Evolutionary conservation across 2,329 filamentous ascomycete species (phyloP), one percentile per base, ranked within the genome.

Genomic region (Fusarium verrucosum): DNA sequence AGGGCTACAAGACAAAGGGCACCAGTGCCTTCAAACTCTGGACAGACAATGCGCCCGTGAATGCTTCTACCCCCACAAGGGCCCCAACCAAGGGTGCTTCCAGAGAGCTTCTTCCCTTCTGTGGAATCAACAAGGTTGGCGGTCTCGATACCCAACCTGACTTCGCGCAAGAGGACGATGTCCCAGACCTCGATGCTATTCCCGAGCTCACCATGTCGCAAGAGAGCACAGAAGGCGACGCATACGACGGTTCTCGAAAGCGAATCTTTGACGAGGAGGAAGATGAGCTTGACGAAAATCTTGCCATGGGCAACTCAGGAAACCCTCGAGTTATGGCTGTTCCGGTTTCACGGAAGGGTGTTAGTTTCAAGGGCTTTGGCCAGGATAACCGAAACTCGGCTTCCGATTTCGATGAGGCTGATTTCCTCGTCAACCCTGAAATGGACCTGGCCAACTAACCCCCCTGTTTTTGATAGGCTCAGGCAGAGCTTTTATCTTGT

Each of bases 1-100:
- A 97, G 75, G 94, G 94, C 58, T 97, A 97, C 84, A 96, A 96
- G 81, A 96, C 92, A 3, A 76, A 75, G 64, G 70, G 74, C 49
- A 79, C 82, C 60, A 80, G 79, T 66, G 76, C 73, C 44, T 87
- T 86, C 72, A 79, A 82, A 42, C 77, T 87, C 20, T 87, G 84
- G 77, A 78, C 77, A 14, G 77, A 79, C 56, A 73, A 69, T 55
- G 70, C 73, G 17, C 58, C 70, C 17, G 26, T 58, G 19, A 33
- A 68, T 16, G 51, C 61, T 22, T 26, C 60, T 10, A 55, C 67
- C 4, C 20, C 47, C 14, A 25, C 42, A 35, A 58, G 35, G 37
- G 20, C 44, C 41, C 67, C 68, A 4, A 72, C 74, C 42, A 69
- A 70, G 40, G 71, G 72, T 7, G 63, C 72, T 8, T 76, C 78